These are phyloP conservation scores for Colletotrichum sp. DNA, from an alignment of 2,329 filamentous ascomycete genomes.

Conservation along the genomic window DNA sequence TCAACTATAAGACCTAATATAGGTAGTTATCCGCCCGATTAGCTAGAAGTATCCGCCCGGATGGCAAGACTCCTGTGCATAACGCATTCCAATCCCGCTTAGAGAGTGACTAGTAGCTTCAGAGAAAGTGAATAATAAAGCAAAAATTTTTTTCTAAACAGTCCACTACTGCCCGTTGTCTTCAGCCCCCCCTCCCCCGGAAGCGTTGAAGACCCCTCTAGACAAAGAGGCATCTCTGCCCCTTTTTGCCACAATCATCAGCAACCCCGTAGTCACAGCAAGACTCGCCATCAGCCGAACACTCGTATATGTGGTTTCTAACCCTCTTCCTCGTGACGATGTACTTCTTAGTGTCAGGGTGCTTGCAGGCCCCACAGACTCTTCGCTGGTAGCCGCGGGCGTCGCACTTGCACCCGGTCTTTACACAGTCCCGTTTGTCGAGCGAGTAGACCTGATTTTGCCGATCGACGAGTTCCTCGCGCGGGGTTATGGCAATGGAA, in stretches of 20 bases:
- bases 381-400: conserved; percentile 24
- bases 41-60: too few relatives aligned
- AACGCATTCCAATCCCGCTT: rapidly evolving
- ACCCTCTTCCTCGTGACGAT: conserved; percentile 25
- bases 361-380: conserved; percentile 27
- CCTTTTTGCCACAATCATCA: conserved; percentile 20
- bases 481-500: not conserved
- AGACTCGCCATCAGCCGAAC: conserved; percentile 24
- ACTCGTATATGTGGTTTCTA: conserved; percentile 27
- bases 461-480: not conserved
- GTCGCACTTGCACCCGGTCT: conserved; percentile 27
- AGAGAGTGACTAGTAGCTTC: not conserved
- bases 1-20: too few relatives aligned
- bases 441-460: not conserved
- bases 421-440: conserved; percentile 22
- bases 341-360: conserved; percentile 16
- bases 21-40: too few relatives aligned
- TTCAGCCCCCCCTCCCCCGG: not conserved
- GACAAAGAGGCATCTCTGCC: not conserved
- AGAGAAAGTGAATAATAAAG: rapidly evolving
- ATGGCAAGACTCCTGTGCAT: not conserved
- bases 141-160: not conserved
- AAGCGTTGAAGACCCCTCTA: not conserved
- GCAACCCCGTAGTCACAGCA: conserved; percentile 25
- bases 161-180: not conserved